Evolutionary conservation across 805 yeast species (phyloP).

Genomic region (Yarrowia sp.): DNA sequence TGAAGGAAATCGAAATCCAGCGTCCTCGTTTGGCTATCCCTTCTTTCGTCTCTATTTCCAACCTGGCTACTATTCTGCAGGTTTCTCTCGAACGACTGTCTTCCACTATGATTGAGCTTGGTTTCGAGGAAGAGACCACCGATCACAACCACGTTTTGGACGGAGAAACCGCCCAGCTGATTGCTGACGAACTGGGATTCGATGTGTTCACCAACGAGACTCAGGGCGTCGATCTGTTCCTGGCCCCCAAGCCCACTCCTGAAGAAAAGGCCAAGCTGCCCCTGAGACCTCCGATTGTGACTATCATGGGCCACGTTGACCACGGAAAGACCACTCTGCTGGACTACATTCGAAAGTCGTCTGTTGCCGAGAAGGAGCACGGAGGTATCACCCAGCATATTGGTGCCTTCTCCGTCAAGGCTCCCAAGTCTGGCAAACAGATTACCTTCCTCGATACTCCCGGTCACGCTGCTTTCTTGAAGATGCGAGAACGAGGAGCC

Average conservation of each 20-base stretch:
- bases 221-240: constrained; percentile 66
- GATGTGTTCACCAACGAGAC: constrained; percentile 62
- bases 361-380: constrained; percentile 81
- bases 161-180: constrained; percentile 80
- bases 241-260: constrained; percentile 58
- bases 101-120: constrained; percentile 65
- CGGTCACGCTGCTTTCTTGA: constrained; percentile 95
- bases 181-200: constrained; percentile 88
- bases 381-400: constrained; percentile 99
- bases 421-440: constrained; percentile 73
- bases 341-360: constrained; percentile 83
- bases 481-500: constrained; percentile 97
- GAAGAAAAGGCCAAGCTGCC: constrained; percentile 57
- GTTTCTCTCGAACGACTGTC: constrained; percentile 69
- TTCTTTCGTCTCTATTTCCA: constrained; percentile 76
- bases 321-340: constrained; percentile 96
- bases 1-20: constrained; percentile 39
- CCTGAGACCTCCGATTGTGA: constrained; percentile 89
- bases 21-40: constrained; percentile 57
- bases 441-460: constrained; percentile 97
- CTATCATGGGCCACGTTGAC: constrained; percentile 99
- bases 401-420: constrained; percentile 91
- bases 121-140: constrained; percentile 65
- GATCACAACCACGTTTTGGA: constrained; percentile 80
- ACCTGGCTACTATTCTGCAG: constrained; percentile 73